Conservation (phyloP, 1,284 basidiomycete genomes). For the Ceratobasidium sp. region DNA sequence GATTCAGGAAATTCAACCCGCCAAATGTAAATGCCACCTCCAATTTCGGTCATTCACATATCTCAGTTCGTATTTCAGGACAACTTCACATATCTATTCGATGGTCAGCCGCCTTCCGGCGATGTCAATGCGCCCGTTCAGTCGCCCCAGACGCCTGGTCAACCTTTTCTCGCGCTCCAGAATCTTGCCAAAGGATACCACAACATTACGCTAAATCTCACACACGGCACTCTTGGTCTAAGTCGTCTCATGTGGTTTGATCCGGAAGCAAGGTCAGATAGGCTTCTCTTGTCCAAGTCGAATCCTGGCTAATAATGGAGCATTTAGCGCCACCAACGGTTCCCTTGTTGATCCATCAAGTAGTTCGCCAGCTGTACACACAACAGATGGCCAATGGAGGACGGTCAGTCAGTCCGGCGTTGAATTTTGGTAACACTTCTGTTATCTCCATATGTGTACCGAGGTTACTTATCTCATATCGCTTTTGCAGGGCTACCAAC, state of each 20-base stretch:
- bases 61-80: not conserved
- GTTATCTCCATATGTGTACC: not conserved
- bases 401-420: not conserved
- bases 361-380: not conserved
- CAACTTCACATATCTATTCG: not conserved
- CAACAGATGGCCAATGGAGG: not conserved
- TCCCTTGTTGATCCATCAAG: not conserved
- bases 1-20: not conserved
- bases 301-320: not conserved
- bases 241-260: not conserved
- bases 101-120: not conserved
- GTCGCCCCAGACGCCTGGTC: not conserved
- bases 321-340: not conserved
- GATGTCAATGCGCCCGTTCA: not conserved
- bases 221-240: not conserved
- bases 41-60: not conserved
- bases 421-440: not conserved
- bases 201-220: not conserved
- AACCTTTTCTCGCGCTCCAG: not conserved
- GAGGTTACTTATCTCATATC: not conserved
- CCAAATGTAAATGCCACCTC: not conserved
- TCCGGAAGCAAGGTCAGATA: not conserved
- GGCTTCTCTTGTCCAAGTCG: not conserved
- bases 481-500: not conserved
- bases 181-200: not conserved